A percentile compares a stretch with the other conserved stretches of the same genome.
phyloP scores from a whole-genome alignment of 441 rosid species.

The Omphalea diandra region DNA sequence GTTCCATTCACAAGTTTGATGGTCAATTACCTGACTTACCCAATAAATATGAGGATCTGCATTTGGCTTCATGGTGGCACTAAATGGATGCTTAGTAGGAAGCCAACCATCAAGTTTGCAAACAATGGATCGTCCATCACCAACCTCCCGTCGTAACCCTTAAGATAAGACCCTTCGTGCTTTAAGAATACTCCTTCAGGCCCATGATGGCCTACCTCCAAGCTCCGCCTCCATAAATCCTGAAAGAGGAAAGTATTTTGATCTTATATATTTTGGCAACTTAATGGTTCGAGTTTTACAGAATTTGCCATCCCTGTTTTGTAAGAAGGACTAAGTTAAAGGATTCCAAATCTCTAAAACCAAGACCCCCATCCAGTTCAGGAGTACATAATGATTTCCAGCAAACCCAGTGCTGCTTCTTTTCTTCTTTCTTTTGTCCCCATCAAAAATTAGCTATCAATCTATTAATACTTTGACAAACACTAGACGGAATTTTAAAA shows the following conservation, averaged over 20 bases:
- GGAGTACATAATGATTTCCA: background rate
- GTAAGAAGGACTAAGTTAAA: constrained; percentile 1
- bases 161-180: too few relatives aligned
- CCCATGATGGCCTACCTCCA: too few relatives aligned
- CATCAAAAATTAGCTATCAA: too few relatives aligned
- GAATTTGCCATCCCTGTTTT: background rate
- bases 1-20: too few relatives aligned
- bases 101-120: too few relatives aligned
- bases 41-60: too few relatives aligned
- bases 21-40: too few relatives aligned
- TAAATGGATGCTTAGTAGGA: too few relatives aligned
- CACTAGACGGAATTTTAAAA: background rate
- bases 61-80: too few relatives aligned
- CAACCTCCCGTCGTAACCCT: too few relatives aligned
- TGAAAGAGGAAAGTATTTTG: background rate
- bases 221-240: background rate
- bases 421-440: background rate
- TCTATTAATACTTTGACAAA: background rate
- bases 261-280: background rate
- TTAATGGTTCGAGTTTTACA: background rate
- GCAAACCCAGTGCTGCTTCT: background rate
- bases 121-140: too few relatives aligned
- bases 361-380: background rate
- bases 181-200: too few relatives aligned
- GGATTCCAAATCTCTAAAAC: background rate